Percentiles rank a stretch among this genome's conserved stretches.
Evolutionary conservation across 2,329 filamentous ascomycete species (phyloP).

Genomic region (Septoria petroselini): DNA sequence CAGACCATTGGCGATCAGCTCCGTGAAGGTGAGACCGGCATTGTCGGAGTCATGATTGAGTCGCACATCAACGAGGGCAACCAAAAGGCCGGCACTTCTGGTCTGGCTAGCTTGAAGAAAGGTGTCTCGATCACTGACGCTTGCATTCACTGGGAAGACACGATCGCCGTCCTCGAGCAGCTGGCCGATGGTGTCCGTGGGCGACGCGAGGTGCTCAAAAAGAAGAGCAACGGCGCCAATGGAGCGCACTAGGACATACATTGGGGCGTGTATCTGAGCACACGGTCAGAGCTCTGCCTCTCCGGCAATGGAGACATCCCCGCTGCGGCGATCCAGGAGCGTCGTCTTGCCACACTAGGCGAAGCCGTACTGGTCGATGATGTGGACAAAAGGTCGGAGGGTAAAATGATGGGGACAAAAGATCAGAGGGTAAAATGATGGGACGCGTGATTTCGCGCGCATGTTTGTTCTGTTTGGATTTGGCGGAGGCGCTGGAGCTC

Average conservation of each 20-base stretch:
- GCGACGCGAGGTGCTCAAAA: slow-evolving; percentile 55
- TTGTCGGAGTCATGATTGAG: slow-evolving; percentile 98
- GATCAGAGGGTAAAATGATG: background rate
- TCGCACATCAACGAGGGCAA: slow-evolving; percentile 87
- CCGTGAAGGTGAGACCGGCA: slow-evolving; percentile 77
- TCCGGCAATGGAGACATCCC: no score
- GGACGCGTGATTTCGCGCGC: background rate
- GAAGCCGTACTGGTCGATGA: background rate
- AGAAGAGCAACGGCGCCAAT: slow-evolving; percentile 30
- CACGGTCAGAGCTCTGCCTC: no score
- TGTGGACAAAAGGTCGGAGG: no score
- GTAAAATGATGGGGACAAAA: background rate
- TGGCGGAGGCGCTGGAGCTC: background rate
- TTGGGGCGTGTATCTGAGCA: background rate
- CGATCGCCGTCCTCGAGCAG: slow-evolving; percentile 75
- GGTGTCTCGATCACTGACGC: slow-evolving; percentile 94
- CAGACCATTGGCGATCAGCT: slow-evolving; percentile 79
- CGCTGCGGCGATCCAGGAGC: background rate
- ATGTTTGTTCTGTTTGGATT: background rate
- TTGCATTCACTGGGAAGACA: slow-evolving; percentile 90
- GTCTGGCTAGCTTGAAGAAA: slow-evolving; percentile 73
- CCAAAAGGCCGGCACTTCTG: slow-evolving; percentile 71
- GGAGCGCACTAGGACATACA: slow-evolving; percentile 18
- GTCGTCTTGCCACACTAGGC: background rate
- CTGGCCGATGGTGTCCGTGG: slow-evolving; percentile 79